phyloP scores from a whole-genome alignment of 257 asterid genomes.

The Cruciata laevipes region DNA sequence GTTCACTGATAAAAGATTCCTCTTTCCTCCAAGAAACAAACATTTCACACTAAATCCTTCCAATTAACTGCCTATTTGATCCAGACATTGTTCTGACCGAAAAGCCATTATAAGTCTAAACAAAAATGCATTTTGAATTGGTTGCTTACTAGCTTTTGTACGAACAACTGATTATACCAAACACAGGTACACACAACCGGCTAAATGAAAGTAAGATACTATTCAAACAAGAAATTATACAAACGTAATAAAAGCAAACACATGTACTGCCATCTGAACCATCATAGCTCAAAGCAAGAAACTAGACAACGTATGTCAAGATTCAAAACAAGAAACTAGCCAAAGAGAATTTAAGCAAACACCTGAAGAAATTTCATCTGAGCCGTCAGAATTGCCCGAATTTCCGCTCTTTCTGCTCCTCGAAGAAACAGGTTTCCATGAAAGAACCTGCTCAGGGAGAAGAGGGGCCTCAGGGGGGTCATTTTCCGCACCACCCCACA shows the following conservation, averaged over 20 bases:
- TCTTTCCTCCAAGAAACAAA: not conserved
- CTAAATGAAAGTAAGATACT: not conserved
- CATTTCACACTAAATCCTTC: not conserved
- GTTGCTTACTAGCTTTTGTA: not conserved
- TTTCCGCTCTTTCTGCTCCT: slow-evolving; percentile 7
- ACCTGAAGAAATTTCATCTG: slow-evolving; percentile 11
- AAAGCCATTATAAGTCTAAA: not conserved
- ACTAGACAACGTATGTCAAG: too few relatives aligned
- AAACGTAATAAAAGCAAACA: not conserved
- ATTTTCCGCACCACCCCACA: slow-evolving; percentile 36
- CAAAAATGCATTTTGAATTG: not conserved
- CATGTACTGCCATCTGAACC: not conserved
- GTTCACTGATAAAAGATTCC: not conserved
- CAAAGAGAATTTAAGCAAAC: not conserved
- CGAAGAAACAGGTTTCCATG: slow-evolving; percentile 25
- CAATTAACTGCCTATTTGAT: not conserved
- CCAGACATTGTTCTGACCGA: not conserved
- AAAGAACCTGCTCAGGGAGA: slow-evolving; percentile 25
- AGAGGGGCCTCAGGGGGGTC: slow-evolving; percentile 21
- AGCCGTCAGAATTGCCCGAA: not conserved
- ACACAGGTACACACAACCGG: not conserved
- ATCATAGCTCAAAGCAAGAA: not conserved
- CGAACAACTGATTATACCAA: not conserved
- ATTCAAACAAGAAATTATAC: not conserved
- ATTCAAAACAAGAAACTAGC: not conserved